A percentile compares a stretch with the other conserved stretches of the same genome.
Conservation (phyloP, 2,329 filamentous ascomycete genomes). For the Biscogniauxia marginata region DNA sequence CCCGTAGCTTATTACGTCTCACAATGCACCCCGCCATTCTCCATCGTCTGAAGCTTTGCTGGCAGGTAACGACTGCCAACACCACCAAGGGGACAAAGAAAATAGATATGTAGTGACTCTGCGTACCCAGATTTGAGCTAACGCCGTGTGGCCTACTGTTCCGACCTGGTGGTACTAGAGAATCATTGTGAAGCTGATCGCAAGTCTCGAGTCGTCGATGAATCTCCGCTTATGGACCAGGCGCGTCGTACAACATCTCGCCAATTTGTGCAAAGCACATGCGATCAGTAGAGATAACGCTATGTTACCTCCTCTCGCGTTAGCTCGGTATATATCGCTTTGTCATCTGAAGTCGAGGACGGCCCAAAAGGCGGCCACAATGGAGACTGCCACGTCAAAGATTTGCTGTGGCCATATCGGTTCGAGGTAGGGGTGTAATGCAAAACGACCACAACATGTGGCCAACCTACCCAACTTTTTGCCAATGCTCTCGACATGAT, state of each 20-base stretch:
- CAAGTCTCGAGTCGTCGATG: constrained; percentile 7
- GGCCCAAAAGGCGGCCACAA: constrained; percentile 27
- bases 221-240: constrained; percentile 17
- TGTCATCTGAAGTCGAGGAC: constrained; percentile 27
- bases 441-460: constrained; percentile 22
- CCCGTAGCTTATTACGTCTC: constrained; percentile 7
- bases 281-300: constrained; percentile 21
- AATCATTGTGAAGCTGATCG: constrained; percentile 2
- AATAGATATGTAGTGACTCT: constrained; percentile 10
- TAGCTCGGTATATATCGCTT: constrained; percentile 27
- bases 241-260: constrained; percentile 27
- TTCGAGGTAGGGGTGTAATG: constrained; percentile 22
- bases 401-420: constrained; percentile 25
- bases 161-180: constrained; percentile 1
- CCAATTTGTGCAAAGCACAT: constrained; percentile 27
- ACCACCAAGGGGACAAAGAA: constrained; percentile 5
- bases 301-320: constrained; percentile 23
- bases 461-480: constrained; percentile 20
- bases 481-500: constrained; percentile 22
- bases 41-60: constrained; percentile 12
- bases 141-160: constrained; percentile 6
- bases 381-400: constrained; percentile 35
- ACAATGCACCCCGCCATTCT: constrained; percentile 11
- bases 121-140: constrained; percentile 14
- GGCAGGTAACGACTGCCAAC: constrained; percentile 13